These are phyloP conservation scores for Colletotrichum neosansevieriae DNA, from an alignment of 2,329 filamentous ascomycete species.

Conservation along the genomic window DNA sequence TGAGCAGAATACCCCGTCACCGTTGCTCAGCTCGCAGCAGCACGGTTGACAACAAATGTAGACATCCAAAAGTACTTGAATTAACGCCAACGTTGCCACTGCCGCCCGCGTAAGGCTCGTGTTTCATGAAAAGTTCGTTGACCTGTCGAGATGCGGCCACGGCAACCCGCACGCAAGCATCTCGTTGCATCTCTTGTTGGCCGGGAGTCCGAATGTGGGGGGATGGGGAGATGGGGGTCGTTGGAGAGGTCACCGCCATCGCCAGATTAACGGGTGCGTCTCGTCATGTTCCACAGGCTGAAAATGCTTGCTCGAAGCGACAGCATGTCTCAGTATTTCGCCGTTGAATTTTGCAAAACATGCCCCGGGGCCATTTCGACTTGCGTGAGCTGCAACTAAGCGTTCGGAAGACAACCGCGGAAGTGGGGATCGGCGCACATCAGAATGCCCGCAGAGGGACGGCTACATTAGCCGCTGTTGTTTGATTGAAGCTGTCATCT, in stretches of 20 bases:
- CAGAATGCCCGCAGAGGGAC: conserved; percentile 19
- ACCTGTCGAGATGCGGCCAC: conserved; percentile 28
- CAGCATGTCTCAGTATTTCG: conserved; percentile 19
- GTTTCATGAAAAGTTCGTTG: conserved; percentile 36
- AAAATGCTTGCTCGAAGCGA: conserved; percentile 20
- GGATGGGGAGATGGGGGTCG: neutral
- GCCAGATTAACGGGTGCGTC: neutral
- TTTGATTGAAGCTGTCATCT: conserved; percentile 39
- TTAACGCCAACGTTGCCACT: conserved; percentile 32
- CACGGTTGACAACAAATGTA: conserved; percentile 34
- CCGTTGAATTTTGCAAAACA: conserved; percentile 29
- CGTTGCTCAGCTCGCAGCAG: conserved; percentile 16
- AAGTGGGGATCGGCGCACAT: conserved; percentile 24
- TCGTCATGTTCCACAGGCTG: conserved; percentile 16
- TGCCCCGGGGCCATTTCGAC: conserved; percentile 21
- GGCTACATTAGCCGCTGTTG: conserved; percentile 27
- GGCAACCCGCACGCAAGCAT: conserved; percentile 28
- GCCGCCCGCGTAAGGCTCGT: conserved; percentile 38
- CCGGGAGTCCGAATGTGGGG: conserved; percentile 26
- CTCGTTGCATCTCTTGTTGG: conserved; percentile 12
- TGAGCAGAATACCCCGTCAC: conserved; percentile 31
- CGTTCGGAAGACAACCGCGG: conserved; percentile 32
- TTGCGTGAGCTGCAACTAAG: conserved; percentile 30
- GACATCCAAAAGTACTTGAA: conserved; percentile 14
- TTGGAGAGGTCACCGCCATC: neutral